Percentiles rank a stretch among this genome's conserved stretches.
Evolutionary conservation across 768 basidiomycete genomes (phyloP).

Genomic region (Leccinum disarticulatum): DNA sequence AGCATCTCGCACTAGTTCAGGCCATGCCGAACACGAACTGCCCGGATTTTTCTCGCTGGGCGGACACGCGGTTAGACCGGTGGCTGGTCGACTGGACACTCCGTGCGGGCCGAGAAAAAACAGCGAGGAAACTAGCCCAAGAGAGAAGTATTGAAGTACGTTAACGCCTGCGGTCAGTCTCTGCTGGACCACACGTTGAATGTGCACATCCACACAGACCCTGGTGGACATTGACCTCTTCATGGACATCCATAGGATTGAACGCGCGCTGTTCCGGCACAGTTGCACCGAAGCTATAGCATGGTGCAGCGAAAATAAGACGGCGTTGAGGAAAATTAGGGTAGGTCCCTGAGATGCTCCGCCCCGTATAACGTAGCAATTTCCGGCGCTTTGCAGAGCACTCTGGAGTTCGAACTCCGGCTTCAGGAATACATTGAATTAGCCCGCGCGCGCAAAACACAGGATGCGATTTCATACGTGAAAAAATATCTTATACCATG

Average conservation of each 20-base stretch:
- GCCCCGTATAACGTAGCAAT: conserved; percentile 12
- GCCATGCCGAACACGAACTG: conserved; percentile 48
- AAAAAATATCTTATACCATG: conserved; percentile 79
- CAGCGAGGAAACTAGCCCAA: conserved; percentile 73
- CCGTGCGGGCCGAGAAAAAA: conserved; percentile 71
- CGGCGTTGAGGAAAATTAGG: conserved; percentile 88
- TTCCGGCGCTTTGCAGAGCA: conserved; percentile 56
- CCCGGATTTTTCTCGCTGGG: conserved; percentile 72
- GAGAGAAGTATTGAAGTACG: conserved; percentile 79
- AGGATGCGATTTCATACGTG: conserved; percentile 82
- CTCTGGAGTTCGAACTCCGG: conserved; percentile 93
- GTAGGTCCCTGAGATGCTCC: conserved; percentile 37
- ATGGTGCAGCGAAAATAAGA: conserved; percentile 97
- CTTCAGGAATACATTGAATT: conserved; percentile 97
- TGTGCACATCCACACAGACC: conserved; percentile 44
- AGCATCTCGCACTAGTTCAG: conserved; percentile 69
- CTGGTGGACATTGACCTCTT: conserved; percentile 92
- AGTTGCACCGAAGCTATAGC: conserved; percentile 87
- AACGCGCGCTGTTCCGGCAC: conserved; percentile 68
- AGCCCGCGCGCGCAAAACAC: conserved; percentile 58
- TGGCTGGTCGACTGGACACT: conserved; percentile 95
- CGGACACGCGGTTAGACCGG: conserved; percentile 75
- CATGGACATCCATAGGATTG: conserved; percentile 84
- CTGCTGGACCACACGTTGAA: conserved; percentile 20
- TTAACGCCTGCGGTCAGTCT: conserved; percentile 22